Percentiles rank a stretch among this genome's conserved stretches.
phyloP scores from a whole-genome alignment of 257 asterid species.

The Buddleja alternifolia region DNA sequence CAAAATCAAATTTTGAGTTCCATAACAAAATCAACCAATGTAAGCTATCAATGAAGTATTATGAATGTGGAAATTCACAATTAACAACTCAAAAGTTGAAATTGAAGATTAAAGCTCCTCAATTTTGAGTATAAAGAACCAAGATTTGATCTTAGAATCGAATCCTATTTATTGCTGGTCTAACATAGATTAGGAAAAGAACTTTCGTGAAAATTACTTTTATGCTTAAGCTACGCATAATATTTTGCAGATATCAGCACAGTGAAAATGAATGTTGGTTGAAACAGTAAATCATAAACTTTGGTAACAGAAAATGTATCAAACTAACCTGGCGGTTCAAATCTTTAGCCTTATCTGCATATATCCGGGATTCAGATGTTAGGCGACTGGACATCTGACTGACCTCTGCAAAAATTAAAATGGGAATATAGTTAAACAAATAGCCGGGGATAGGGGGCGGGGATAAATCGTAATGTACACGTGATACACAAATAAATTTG shows the following conservation, averaged over 20 bases:
- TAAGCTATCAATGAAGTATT: no score
- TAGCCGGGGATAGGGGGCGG: neutral
- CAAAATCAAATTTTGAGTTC: no score
- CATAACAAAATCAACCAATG: no score
- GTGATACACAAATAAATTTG: neutral
- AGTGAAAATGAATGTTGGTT: neutral
- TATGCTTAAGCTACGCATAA: neutral
- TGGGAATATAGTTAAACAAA: constrained; percentile 16
- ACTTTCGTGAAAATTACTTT: neutral
- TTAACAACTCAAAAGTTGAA: no score
- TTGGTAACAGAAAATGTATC: constrained; percentile 2
- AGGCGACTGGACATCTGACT: constrained; percentile 91
- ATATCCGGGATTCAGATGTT: constrained; percentile 87
- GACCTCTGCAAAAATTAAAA: constrained; percentile 60
- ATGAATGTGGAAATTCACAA: no score
- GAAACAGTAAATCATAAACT: neutral
- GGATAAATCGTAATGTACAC: neutral
- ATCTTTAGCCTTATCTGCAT: constrained; percentile 91
- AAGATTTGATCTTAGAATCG: neutral
- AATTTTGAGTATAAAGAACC: neutral
- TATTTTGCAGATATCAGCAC: neutral
- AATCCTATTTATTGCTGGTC: neutral
- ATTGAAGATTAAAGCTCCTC: neutral
- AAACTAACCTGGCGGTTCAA: constrained; percentile 85
- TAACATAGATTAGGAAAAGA: neutral